Evolutionary conservation across 2,329 filamentous ascomycete species (phyloP).

Genomic region (Fusarium torulosum): DNA sequence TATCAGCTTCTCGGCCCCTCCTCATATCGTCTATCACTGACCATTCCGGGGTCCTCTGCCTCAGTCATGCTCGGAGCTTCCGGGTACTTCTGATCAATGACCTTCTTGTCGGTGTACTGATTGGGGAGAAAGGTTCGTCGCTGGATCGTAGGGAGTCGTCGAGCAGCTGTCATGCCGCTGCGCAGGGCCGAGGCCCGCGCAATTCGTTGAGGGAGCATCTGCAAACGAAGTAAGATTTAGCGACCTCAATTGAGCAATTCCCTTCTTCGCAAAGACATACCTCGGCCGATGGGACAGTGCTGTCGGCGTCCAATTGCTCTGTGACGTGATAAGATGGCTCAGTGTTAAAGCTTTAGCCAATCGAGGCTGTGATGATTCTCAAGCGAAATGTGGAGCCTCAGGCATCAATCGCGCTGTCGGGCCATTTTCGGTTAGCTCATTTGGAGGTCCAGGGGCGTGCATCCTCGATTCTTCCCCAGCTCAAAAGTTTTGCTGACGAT

Average conservation of each 20-base stretch:
- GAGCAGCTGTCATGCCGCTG: conserved; percentile 59
- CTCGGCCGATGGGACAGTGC: conserved; percentile 50
- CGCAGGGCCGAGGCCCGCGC: conserved; percentile 62
- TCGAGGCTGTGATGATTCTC: conserved; percentile 52
- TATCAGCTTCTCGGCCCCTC: conserved; percentile 40
- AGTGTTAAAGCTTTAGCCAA: conserved; percentile 50
- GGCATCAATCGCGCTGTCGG: conserved; percentile 48
- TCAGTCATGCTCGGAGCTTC: conserved; percentile 64
- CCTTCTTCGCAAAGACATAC: conserved; percentile 38
- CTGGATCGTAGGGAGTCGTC: conserved; percentile 66
- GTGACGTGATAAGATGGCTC: conserved; percentile 49
- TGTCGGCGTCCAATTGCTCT: conserved; percentile 55
- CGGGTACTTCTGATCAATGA: conserved; percentile 66
- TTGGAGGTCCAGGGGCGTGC: conserved; percentile 41
- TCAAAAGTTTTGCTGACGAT: conserved; percentile 66
- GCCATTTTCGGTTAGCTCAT: conserved; percentile 47
- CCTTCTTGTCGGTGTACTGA: conserved; percentile 59
- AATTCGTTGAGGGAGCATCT: conserved; percentile 74
- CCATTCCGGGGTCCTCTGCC: conserved; percentile 75
- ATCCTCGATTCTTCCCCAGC: conserved; percentile 50
- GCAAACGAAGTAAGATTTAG: conserved; percentile 29
- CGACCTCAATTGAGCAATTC: conserved; percentile 22
- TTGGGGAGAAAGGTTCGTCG: conserved; percentile 69
- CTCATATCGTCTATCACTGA: conserved; percentile 55
- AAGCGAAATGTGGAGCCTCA: conserved; percentile 50